Evolutionary conservation across 2,329 filamentous ascomycete species (phyloP).

Genomic region (Epichloe sp.): DNA sequence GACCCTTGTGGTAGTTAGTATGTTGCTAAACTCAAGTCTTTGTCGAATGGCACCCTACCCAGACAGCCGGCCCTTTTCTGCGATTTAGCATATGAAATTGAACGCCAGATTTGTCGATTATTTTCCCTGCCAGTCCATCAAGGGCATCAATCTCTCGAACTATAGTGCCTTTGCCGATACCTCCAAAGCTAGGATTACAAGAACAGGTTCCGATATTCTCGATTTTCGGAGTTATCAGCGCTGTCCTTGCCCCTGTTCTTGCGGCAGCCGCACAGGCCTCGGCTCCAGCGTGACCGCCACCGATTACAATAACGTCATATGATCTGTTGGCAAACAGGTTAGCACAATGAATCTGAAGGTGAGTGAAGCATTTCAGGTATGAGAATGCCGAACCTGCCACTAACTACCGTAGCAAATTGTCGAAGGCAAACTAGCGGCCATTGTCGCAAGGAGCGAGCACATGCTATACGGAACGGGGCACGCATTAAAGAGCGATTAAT

Average conservation of each 20-base stretch:
- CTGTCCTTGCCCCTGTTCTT: conserved; percentile 75
- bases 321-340: conserved; percentile 29
- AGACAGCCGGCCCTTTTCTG: conserved; percentile 87
- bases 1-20: conserved; percentile 39
- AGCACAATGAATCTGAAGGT: neutral
- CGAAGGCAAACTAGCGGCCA: conserved; percentile 9
- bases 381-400: conserved; percentile 1
- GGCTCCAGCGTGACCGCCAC: conserved; percentile 87
- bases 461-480: conserved; percentile 13
- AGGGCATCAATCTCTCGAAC: conserved; percentile 89
- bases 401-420: conserved; percentile 19
- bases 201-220: conserved; percentile 91
- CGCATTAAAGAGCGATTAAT: conserved; percentile 15
- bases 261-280: conserved; percentile 90
- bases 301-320: conserved; percentile 90
- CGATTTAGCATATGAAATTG: conserved; percentile 85
- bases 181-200: conserved; percentile 93
- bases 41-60: conserved; percentile 34
- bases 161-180: conserved; percentile 97
- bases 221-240: conserved; percentile 74
- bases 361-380: neutral
- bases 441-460: conserved; percentile 9
- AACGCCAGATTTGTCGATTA: conserved; percentile 89
- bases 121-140: conserved; percentile 74
- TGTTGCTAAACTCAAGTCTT: neutral